Evolutionary conservation across 1,284 basidiomycete species (phyloP), one percentile per base, ranked within the genome.

Genomic region (Naganishia sp.): DNA sequence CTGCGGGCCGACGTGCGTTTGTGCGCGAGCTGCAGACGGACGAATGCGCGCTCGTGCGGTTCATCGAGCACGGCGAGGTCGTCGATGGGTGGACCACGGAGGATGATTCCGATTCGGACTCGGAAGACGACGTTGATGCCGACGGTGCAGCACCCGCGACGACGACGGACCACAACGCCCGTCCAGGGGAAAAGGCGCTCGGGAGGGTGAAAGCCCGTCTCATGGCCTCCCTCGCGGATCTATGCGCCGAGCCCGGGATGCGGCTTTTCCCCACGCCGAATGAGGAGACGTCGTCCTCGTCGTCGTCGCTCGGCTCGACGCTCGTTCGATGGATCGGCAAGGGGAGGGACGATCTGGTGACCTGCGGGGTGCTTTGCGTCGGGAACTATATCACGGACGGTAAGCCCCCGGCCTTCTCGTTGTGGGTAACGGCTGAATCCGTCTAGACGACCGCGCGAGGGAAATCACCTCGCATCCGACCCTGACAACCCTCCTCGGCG

Each of bases 311-410:
- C n/a, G 21, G 48, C 21, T 1, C 28, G 11, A 48, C 31, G 18
- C 18, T 61, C 21, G 10, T 43, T 15, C 48, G 59, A 1, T 61
- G 93, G 92, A 84, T 94, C 23, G 68, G 69, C 21, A 61, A 63
- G 1, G 70, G 73, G 28, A 71, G 81, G 42, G 74, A 79, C 11
- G 81, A 83, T 65, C 72, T 83, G n/a, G 69, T 79, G 11, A 75
- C 79, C 36, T 80, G 79, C 64, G 81, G 81, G 15, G 74, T 82
- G 54, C 72, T 83, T 15, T 75, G 77, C 36, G 74, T 81, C 6
- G 83, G 82, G 6, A 83, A 82, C 60, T 66, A 80, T 18, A 80
- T 80, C 0, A 84, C 89, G 72, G 83, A 84, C 83, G 89, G 92
- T 90, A 70, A 70, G 84, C 74, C 13, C 49, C 44, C 1, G 18